Percentiles rank a stretch among this genome's conserved stretches.
phyloP scores from a whole-genome alignment of 805 yeast species.

The Yamadazyma akitaensis region DNA sequence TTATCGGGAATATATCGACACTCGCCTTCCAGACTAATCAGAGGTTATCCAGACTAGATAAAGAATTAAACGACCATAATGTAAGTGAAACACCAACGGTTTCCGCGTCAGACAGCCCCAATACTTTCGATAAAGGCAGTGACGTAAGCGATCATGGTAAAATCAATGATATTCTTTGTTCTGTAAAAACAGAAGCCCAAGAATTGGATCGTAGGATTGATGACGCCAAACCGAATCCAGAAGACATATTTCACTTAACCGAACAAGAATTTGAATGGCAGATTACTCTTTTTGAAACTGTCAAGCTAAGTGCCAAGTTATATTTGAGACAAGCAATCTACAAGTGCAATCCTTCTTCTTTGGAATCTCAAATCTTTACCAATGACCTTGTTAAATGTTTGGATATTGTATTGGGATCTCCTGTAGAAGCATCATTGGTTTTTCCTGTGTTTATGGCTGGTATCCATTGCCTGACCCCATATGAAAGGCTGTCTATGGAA shows the following conservation, averaged over 20 bases:
- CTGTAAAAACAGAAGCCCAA: constrained; percentile 29
- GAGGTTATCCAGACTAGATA: constrained; percentile 6
- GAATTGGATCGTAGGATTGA: constrained; percentile 49
- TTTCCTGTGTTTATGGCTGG: constrained; percentile 82
- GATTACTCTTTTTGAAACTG: constrained; percentile 65
- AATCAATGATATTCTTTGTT: constrained; percentile 19
- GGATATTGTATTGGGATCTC: constrained; percentile 60
- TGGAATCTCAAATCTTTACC: constrained; percentile 60
- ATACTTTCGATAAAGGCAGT: neutral
- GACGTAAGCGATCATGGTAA: constrained; percentile 24
- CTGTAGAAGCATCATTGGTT: constrained; percentile 67
- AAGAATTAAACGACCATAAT: constrained; percentile 10
- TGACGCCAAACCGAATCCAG: constrained; percentile 48
- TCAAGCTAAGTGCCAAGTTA: constrained; percentile 64
- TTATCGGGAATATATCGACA: constrained; percentile 65
- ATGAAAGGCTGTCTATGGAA: constrained; percentile 52
- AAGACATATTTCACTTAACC: constrained; percentile 38
- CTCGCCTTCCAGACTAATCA: constrained; percentile 53
- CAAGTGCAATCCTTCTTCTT: constrained; percentile 54
- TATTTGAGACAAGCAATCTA: constrained; percentile 66
- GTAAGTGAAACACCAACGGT: constrained; percentile 14
- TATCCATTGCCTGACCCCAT: constrained; percentile 53
- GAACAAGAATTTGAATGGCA: constrained; percentile 60
- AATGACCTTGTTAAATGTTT: constrained; percentile 53
- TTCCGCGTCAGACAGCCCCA: neutral